phyloP scores from a whole-genome alignment of 1,139 yeast species.

The Zygosaccharomyces sapae region DNA sequence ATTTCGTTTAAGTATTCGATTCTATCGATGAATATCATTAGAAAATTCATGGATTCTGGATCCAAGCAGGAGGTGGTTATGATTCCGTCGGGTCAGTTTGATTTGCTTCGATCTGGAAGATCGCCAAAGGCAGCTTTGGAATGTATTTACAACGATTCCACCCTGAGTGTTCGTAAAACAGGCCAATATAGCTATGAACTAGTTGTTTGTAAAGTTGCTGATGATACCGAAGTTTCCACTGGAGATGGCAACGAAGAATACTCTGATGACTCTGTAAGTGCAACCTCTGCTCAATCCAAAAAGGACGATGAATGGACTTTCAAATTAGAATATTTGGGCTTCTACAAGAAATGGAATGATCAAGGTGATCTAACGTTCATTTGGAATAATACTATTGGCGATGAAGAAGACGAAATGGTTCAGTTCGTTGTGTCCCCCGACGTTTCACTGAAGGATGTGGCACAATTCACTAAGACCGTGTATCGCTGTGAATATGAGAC shows the following conservation, averaged over 20 bases:
- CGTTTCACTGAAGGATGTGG: slow-evolving; percentile 54
- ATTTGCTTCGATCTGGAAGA: slow-evolving; percentile 63
- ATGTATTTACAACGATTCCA: slow-evolving; percentile 79
- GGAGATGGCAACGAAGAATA: slow-evolving; percentile 46
- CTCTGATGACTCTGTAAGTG: slow-evolving; percentile 46
- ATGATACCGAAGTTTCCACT: slow-evolving; percentile 54
- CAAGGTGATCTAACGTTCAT: slow-evolving; percentile 52
- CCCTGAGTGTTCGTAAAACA: slow-evolving; percentile 62
- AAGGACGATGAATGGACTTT: slow-evolving; percentile 35
- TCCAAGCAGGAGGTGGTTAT: slow-evolving; percentile 67
- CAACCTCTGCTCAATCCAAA: slow-evolving; percentile 57
- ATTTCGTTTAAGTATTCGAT: too few species aligned
- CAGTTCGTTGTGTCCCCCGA: slow-evolving; percentile 71
- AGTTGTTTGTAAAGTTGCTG: slow-evolving; percentile 61
- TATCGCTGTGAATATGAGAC: slow-evolving; percentile 72
- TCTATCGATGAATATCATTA: slow-evolving; percentile 70
- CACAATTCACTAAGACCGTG: slow-evolving; percentile 59
- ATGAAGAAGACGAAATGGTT: slow-evolving; percentile 81
- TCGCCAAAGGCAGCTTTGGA: slow-evolving; percentile 87
- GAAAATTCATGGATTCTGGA: slow-evolving; percentile 59
- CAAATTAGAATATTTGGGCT: slow-evolving; percentile 39
- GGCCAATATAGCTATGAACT: slow-evolving; percentile 66
- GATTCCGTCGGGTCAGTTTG: slow-evolving; percentile 78
- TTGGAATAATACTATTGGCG: slow-evolving; percentile 74
- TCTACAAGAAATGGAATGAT: slow-evolving; percentile 42